Evolutionary conservation across 352 stramenopile genomes (phyloP).

Genomic region (Albugo laibachii): DNA sequence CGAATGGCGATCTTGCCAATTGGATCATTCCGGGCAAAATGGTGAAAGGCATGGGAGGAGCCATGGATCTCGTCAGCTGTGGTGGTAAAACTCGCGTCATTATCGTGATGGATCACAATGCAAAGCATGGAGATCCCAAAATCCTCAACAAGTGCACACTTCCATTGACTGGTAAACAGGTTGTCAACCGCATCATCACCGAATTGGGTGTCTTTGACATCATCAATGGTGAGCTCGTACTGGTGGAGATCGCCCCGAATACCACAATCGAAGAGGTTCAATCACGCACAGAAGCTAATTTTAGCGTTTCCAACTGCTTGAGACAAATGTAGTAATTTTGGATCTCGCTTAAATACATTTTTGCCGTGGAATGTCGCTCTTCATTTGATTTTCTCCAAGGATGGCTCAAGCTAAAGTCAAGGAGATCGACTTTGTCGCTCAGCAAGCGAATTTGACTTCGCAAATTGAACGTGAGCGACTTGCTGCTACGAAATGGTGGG

Average conservation of each 20-base stretch:
- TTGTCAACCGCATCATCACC: slow-evolving; percentile 88
- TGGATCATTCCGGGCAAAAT: slow-evolving; percentile 94
- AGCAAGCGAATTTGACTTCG: slow-evolving; percentile 57
- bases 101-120: slow-evolving; percentile 94
- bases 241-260: slow-evolving; percentile 78
- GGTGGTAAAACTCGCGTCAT: slow-evolving; percentile 76
- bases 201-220: slow-evolving; percentile 79
- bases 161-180: slow-evolving; percentile 86
- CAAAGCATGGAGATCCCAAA: slow-evolving; percentile 87
- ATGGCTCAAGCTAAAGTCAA: slow-evolving; percentile 11
- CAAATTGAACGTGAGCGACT: slow-evolving; percentile 69
- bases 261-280: slow-evolving; percentile 68
- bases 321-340: slow-evolving; percentile 37
- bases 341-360: no score
- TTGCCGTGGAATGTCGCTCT: no score
- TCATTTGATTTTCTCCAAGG: no score
- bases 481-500: slow-evolving; percentile 60
- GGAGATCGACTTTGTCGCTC: slow-evolving; percentile 68
- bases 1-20: slow-evolving; percentile 89
- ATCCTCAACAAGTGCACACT: slow-evolving; percentile 88
- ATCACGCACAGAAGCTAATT: slow-evolving; percentile 57
- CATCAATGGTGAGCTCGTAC: slow-evolving; percentile 41
- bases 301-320: slow-evolving; percentile 30
- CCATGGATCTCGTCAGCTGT: slow-evolving; percentile 92
- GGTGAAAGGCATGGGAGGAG: slow-evolving; percentile 94